Evolutionary conservation across 106 monocot genomes (phyloP).

Genomic region (Dioscorea zingiberensis): DNA sequence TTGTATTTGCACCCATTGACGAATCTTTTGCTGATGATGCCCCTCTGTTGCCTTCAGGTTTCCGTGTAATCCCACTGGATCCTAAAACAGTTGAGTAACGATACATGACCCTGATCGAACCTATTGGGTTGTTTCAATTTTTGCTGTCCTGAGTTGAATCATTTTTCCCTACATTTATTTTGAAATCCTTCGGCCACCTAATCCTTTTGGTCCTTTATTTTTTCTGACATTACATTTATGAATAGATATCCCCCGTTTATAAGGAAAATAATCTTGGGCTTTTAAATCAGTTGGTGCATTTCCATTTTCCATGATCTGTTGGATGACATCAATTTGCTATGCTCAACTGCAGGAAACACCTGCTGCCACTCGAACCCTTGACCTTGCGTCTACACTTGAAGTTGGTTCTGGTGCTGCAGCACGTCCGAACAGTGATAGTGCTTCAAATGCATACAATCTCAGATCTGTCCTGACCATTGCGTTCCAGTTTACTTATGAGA

Average conservation of each 20-base stretch:
- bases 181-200: background rate
- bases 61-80: conserved; percentile 89
- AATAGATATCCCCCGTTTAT: too few relatives aligned
- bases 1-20: conserved; percentile 93
- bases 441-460: conserved; percentile 23
- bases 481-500: conserved; percentile 85
- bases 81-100: conserved; percentile 46
- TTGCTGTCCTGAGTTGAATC: background rate
- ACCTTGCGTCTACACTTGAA: conserved; percentile 84
- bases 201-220: background rate
- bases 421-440: conserved; percentile 14
- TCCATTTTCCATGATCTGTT: too few relatives aligned
- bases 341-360: conserved; percentile 41
- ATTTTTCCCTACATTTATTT: background rate
- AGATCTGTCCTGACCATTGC: conserved; percentile 94
- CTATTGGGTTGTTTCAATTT: background rate
- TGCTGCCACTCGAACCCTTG: conserved; percentile 54
- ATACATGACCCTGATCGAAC: too few relatives aligned
- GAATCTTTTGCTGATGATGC: conserved; percentile 86
- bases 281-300: too few relatives aligned
- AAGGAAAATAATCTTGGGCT: too few relatives aligned
- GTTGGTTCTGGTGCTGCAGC: conserved; percentile 36
- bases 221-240: background rate
- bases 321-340: too few relatives aligned
- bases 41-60: conserved; percentile 81